Conservation (phyloP, 2,329 filamentous ascomycete species). For the Arthrobotrys sinensis region DNA sequence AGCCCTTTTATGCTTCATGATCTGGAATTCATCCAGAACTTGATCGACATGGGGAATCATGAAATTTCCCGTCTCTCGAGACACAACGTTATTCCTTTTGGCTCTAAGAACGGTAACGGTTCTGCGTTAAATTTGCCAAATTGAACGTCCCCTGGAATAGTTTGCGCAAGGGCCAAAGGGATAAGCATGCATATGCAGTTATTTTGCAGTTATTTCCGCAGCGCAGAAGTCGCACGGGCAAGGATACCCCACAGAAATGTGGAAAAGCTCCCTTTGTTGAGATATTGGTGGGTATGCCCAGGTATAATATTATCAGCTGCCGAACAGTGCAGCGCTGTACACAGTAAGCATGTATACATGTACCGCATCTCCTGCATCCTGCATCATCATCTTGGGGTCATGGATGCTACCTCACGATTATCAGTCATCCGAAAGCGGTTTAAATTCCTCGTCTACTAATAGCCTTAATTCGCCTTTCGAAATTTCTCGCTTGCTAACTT, state of each 20-base stretch:
- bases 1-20: conserved; percentile 40
- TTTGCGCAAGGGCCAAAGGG: conserved; percentile 24
- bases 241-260: conserved; percentile 37
- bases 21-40: background rate
- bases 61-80: conserved; percentile 22
- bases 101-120: conserved; percentile 32
- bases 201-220: conserved; percentile 10
- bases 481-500: background rate
- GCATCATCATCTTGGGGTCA: conserved; percentile 6
- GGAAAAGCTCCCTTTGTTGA: background rate
- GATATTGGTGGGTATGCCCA: background rate
- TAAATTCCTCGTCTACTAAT: conserved; percentile 24
- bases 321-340: conserved; percentile 1
- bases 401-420: conserved; percentile 47
- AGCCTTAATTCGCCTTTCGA: conserved; percentile 17
- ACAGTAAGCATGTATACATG: conserved; percentile 4
- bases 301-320: conserved; percentile 5
- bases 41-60: conserved; percentile 33
- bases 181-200: conserved; percentile 18
- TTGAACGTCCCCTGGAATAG: conserved; percentile 26
- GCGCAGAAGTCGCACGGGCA: conserved; percentile 12
- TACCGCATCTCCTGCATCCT: background rate
- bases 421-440: conserved; percentile 33
- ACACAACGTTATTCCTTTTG: conserved; percentile 47
- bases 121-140: conserved; percentile 45